Conservation (phyloP, 805 yeast species). For the Brettanomyces nanus region DNA sequence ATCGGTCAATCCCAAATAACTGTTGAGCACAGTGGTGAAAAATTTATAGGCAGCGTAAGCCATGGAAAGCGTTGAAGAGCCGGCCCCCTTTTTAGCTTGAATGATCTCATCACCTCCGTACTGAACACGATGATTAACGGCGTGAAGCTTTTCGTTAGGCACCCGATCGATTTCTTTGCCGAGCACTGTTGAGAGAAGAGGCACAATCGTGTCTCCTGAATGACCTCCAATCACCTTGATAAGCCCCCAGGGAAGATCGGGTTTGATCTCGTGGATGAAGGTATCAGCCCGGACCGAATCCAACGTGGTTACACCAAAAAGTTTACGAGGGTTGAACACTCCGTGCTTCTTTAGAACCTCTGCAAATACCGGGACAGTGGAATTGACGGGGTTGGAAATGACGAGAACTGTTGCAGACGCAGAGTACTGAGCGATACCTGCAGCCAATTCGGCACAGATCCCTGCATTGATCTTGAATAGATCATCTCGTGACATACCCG, state of each 20-base stretch:
- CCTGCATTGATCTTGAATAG: constrained; percentile 54
- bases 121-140: constrained; percentile 78
- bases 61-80: constrained; percentile 90
- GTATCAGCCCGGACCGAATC: constrained; percentile 86
- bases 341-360: constrained; percentile 65
- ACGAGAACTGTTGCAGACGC: constrained; percentile 73
- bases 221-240: constrained; percentile 89
- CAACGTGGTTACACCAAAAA: constrained; percentile 85
- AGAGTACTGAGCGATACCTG: constrained; percentile 61
- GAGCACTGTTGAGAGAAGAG: constrained; percentile 50
- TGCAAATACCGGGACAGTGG: constrained; percentile 84
- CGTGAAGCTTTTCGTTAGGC: constrained; percentile 34
- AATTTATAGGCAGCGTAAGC: constrained; percentile 83
- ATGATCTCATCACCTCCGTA: constrained; percentile 96
- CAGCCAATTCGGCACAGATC: constrained; percentile 66
- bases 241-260: constrained; percentile 2
- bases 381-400: constrained; percentile 91
- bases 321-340: constrained; percentile 59
- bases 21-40: constrained; percentile 42
- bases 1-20: constrained; percentile 37
- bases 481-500: constrained; percentile 60
- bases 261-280: constrained; percentile 32
- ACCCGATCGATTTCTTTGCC: constrained; percentile 21
- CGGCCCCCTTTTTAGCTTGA: constrained; percentile 89
- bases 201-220: constrained; percentile 91